Evolutionary conservation across 495 filamentous ascomycete genomes (phyloP).

Genomic region (Hypoxylon cercidicola): DNA sequence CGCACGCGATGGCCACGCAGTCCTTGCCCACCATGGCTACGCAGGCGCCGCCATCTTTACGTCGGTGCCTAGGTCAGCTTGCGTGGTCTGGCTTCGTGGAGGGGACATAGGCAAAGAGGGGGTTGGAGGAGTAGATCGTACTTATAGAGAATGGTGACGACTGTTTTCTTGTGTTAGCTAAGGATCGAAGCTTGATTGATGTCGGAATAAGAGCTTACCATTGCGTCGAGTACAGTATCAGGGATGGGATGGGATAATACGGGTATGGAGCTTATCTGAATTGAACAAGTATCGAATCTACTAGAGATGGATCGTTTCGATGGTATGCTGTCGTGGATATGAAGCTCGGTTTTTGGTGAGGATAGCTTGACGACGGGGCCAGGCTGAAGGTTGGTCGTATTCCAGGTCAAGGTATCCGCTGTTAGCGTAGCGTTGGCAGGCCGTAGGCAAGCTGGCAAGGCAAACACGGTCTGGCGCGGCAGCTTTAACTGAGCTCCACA

Average conservation of each 20-base stretch:
- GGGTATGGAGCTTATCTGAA: conserved; percentile 1
- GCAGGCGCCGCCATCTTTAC: conserved; percentile 89
- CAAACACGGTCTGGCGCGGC: conserved; percentile 53
- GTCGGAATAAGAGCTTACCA: conserved; percentile 42
- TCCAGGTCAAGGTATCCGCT: conserved; percentile 3
- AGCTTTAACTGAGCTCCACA: conserved; percentile 34
- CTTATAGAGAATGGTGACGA: conserved; percentile 90
- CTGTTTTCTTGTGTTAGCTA: conserved; percentile 52
- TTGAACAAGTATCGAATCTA: neutral
- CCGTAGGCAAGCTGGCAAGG: conserved; percentile 31
- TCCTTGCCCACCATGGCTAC: conserved; percentile 99
- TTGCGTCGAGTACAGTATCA: conserved; percentile 33
- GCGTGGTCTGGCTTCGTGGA: conserved; percentile 7
- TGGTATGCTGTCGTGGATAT: conserved; percentile 26
- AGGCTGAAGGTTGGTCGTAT: conserved; percentile 33
- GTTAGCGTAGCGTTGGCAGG: conserved; percentile 13
- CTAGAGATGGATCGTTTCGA: conserved; percentile 1
- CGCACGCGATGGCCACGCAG: conserved; percentile 99
- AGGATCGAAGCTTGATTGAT: conserved; percentile 9
- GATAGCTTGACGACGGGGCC: conserved; percentile 22
- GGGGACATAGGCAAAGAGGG: conserved; percentile 7
- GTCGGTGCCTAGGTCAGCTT: neutral
- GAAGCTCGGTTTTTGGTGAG: conserved; percentile 14
- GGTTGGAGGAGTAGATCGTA: conserved; percentile 54
- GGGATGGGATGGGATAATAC: neutral